phyloP scores from a whole-genome alignment of 768 basidiomycete genomes.

The Tricholoma hemisulphureum region DNA sequence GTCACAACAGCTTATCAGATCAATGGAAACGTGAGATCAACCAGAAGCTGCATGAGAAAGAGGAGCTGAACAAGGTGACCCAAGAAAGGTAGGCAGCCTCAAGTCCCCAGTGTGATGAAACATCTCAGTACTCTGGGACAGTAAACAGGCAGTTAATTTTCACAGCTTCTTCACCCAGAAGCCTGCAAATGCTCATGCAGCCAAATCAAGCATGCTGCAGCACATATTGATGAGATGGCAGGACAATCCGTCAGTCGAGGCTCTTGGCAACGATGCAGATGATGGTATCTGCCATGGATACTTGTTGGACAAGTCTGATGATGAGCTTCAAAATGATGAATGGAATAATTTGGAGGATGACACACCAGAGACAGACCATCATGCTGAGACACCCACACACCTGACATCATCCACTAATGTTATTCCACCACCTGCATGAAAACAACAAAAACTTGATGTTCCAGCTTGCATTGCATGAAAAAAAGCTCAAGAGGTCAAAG shows the following conservation, averaged over 20 bases:
- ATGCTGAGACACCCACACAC: slow-evolving; percentile 4
- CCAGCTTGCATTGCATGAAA: background rate
- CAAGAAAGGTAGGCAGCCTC: slow-evolving; percentile 4
- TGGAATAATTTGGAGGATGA: background rate
- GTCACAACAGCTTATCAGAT: slow-evolving; percentile 11
- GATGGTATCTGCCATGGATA: background rate
- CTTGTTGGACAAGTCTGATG: background rate
- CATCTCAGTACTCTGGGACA: background rate
- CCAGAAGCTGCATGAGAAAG: slow-evolving; percentile 14
- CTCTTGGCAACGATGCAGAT: background rate
- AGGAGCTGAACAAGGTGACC: background rate
- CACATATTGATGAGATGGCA: background rate
- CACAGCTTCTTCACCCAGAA: background rate
- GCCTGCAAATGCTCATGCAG: background rate
- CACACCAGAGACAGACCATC: background rate
- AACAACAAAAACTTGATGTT: slow-evolving; percentile 10
- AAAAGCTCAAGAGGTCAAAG: background rate
- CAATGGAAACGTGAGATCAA: slow-evolving; percentile 2
- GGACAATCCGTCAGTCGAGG: background rate
- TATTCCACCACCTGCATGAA: slow-evolving; percentile 5
- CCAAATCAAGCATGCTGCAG: background rate
- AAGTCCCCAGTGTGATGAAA: background rate
- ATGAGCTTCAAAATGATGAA: background rate
- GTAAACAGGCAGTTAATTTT: background rate
- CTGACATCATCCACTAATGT: slow-evolving; percentile 4